Percentiles rank a stretch among this genome's conserved stretches.
These are phyloP conservation scores for Kwoniella sp. DNA, from an alignment of 768 basidiomycete species.

Conservation along the genomic window DNA sequence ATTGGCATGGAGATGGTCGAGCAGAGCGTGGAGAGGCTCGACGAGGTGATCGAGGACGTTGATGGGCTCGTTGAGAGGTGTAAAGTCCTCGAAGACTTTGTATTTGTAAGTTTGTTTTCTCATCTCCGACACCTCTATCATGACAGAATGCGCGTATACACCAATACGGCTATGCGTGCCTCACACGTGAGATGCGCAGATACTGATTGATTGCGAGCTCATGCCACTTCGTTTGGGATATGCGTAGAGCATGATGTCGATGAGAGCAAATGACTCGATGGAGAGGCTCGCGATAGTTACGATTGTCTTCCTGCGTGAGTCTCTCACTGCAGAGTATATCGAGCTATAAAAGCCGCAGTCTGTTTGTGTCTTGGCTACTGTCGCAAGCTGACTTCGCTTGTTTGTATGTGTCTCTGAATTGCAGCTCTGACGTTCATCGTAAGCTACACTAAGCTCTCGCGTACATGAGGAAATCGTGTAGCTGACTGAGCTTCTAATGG, in stretches of 20 bases:
- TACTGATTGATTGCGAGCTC: neutral
- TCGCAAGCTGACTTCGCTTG: no score
- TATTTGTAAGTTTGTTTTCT: conserved; percentile 9
- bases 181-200: neutral
- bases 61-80: conserved; percentile 1
- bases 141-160: no score
- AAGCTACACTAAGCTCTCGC: neutral
- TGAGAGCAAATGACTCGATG: conserved; percentile 10
- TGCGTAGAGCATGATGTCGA: conserved; percentile 5
- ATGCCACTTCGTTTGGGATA: neutral
- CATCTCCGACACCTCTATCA: no score
- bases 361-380: neutral
- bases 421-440: conserved; percentile 11
- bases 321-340: neutral
- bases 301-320: conserved; percentile 6
- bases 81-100: neutral
- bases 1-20: neutral
- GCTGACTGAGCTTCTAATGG: neutral
- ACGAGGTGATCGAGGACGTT: neutral
- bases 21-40: neutral
- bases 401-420: no score
- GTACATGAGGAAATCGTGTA: no score
- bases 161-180: no score
- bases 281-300: conserved; percentile 7
- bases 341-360: no score